These are phyloP conservation scores for Pleurotus salmoneostramineus DNA, from an alignment of 768 basidiomycete genomes.

Conservation along the genomic window DNA sequence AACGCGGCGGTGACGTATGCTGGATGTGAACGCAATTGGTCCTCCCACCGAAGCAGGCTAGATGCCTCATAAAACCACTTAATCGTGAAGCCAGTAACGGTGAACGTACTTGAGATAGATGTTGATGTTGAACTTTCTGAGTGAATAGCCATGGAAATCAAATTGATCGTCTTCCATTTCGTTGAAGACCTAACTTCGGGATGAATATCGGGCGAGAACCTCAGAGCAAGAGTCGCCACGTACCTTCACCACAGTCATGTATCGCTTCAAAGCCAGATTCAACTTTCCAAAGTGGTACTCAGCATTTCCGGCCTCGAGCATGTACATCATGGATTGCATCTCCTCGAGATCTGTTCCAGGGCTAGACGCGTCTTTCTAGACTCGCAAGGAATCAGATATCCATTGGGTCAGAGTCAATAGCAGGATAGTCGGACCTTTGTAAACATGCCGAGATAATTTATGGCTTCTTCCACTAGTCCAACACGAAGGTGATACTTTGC, in stretches of 20 bases:
- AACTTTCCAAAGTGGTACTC: constrained; percentile 61
- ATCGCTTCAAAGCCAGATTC: constrained; percentile 83
- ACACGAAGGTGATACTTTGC: constrained; percentile 89
- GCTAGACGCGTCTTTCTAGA: constrained; percentile 77
- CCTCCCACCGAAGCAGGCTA: constrained; percentile 82
- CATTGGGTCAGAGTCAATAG: no score
- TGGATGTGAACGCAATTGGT: constrained; percentile 72
- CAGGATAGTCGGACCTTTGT: constrained; percentile 64
- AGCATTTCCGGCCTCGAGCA: constrained; percentile 77
- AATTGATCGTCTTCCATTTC: constrained; percentile 94
- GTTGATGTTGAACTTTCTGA: constrained; percentile 84
- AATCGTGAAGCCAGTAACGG: no score
- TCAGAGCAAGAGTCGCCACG: constrained; percentile 4
- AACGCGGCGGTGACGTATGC: constrained; percentile 72
- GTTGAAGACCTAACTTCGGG: constrained; percentile 52
- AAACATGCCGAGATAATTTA: constrained; percentile 74
- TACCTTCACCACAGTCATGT: constrained; percentile 72
- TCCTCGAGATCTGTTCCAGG: constrained; percentile 85
- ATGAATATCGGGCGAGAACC: neutral
- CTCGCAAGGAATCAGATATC: no score
- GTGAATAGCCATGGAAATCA: constrained; percentile 94
- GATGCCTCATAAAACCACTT: no score
- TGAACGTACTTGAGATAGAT: constrained; percentile 76
- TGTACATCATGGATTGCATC: constrained; percentile 91
- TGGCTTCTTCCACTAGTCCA: constrained; percentile 75